A percentile compares a stretch with the other conserved stretches of the same genome.
phyloP scores from a whole-genome alignment of 495 filamentous ascomycete genomes.

The Rhypophila decipiens region DNA sequence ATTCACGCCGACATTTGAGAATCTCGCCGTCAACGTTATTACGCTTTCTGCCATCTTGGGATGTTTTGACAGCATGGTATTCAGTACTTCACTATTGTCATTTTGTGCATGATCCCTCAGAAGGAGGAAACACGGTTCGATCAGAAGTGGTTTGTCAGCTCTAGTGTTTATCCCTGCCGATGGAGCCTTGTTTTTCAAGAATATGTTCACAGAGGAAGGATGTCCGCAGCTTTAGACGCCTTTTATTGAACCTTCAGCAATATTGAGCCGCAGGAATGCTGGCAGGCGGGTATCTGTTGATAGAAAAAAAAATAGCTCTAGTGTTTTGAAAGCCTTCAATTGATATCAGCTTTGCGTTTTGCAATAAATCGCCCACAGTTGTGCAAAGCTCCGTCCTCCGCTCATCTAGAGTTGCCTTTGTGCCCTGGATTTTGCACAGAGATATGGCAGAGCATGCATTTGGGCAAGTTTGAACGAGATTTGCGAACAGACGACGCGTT shows the following conservation, averaged over 20 bases:
- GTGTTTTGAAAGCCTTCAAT: neutral
- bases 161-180: slow-evolving; percentile 21
- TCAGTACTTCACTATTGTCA: slow-evolving; percentile 22
- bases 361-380: neutral
- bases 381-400: no score
- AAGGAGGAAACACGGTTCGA: slow-evolving; percentile 1
- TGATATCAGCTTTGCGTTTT: neutral
- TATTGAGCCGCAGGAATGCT: neutral
- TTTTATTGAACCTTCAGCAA: neutral
- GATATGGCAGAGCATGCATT: no score
- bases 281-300: neutral
- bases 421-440: no score
- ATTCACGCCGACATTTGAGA: no score
- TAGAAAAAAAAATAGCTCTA: neutral
- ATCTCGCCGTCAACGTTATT: slow-evolving; percentile 11
- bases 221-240: neutral
- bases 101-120: slow-evolving; percentile 17
- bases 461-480: no score
- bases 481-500: no score
- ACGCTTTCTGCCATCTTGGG: slow-evolving; percentile 15
- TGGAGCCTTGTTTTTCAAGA: slow-evolving; percentile 10
- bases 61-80: slow-evolving; percentile 15
- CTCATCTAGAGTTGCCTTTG: no score
- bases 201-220: slow-evolving; percentile 18
- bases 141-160: slow-evolving; percentile 18